phyloP scores from a whole-genome alignment of 495 filamentous ascomycete genomes.

The Xylaria grammica region DNA sequence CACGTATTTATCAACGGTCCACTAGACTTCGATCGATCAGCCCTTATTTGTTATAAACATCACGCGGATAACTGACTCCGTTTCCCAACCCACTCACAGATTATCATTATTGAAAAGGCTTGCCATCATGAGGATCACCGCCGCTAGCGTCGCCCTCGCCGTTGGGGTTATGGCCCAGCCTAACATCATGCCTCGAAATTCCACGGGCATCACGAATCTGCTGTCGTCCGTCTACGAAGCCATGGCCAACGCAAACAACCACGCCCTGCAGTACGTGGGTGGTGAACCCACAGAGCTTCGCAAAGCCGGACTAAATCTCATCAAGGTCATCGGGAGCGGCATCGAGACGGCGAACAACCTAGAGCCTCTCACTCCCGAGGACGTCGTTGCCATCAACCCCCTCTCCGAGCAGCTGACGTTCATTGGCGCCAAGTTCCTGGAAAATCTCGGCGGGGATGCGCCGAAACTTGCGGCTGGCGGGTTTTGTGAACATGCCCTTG shows the following conservation, averaged over 20 bases:
- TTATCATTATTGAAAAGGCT: background rate
- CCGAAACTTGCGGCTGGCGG: slow-evolving; percentile 2
- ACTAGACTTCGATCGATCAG: too few species aligned
- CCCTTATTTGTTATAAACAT: too few species aligned
- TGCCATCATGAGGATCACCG: slow-evolving; percentile 7
- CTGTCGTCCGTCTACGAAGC: background rate
- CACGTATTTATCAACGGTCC: too few species aligned
- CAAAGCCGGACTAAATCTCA: background rate
- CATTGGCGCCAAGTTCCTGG: slow-evolving; percentile 3
- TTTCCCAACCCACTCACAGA: too few species aligned
- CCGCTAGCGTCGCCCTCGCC: background rate
- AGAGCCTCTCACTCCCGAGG: background rate
- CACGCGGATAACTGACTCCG: too few species aligned
- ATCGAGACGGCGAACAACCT: background rate
- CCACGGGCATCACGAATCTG: background rate
- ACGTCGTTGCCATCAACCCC: background rate
- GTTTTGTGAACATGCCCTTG: background rate
- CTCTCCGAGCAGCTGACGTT: background rate
- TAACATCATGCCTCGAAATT: background rate
- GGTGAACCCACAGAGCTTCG: slow-evolving; percentile 8
- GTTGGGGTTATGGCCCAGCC: background rate
- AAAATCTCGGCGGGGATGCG: slow-evolving; percentile 1
- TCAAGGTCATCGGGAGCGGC: background rate
- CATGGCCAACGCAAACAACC: slow-evolving; percentile 15
- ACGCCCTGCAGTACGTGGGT: background rate